Percentiles rank a stretch among this genome's conserved stretches.
Conservation (phyloP, 495 filamentous ascomycete genomes). For the Penicillium turbatum region DNA sequence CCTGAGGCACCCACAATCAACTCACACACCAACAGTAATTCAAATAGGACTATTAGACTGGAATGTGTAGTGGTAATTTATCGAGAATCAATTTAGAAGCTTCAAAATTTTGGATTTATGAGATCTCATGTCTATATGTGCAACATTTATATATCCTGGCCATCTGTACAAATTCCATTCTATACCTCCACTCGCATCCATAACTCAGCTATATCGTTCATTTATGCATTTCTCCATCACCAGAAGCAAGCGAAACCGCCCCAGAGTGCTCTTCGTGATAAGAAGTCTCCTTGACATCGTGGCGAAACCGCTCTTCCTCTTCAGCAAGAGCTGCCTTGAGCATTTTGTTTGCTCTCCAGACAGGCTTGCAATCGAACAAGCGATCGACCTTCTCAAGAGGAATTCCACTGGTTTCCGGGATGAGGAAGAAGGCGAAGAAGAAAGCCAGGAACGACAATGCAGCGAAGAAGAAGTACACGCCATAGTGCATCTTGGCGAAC, state of each 20-base stretch:
- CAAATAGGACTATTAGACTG: no score
- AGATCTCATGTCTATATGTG: background rate
- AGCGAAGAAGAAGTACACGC: conserved; percentile 76
- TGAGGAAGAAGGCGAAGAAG: conserved; percentile 61
- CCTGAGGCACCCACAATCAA: no score
- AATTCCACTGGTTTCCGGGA: conserved; percentile 62
- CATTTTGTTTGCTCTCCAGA: conserved; percentile 49
- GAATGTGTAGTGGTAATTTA: no score
- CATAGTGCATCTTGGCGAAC: conserved; percentile 64
- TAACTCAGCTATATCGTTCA: background rate
- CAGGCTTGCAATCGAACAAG: conserved; percentile 54
- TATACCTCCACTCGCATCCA: background rate
- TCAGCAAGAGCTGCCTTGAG: conserved; percentile 25
- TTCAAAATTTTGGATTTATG: background rate
- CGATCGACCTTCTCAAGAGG: conserved; percentile 48
- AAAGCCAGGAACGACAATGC: conserved; percentile 61
- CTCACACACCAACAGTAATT: no score
- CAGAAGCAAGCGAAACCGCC: background rate
- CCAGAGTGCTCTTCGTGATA: conserved; percentile 20
- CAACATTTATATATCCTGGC: background rate
- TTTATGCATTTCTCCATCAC: background rate
- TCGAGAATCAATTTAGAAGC: no score
- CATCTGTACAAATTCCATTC: background rate
- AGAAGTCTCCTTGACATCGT: conserved; percentile 28
- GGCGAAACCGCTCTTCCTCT: conserved; percentile 36